Conservation (phyloP, 768 basidiomycete genomes). For the Dioszegia aurantiaca region DNA sequence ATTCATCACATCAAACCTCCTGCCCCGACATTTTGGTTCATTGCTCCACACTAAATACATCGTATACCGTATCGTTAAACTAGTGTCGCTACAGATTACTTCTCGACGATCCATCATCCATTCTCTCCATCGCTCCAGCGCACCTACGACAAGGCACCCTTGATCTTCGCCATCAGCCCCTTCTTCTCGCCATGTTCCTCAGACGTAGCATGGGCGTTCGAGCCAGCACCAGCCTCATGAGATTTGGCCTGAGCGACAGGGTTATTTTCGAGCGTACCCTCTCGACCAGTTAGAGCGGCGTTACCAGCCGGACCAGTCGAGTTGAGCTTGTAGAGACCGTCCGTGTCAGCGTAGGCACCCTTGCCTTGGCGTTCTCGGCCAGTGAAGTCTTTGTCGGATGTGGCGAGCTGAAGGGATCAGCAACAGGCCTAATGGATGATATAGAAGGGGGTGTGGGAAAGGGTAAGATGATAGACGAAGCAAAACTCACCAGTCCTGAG, state of each 20-base stretch:
- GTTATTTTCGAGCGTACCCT: slow-evolving; percentile 33
- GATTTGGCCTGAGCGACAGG: slow-evolving; percentile 37
- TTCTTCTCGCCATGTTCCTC: slow-evolving; percentile 17
- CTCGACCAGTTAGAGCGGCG: slow-evolving; percentile 43
- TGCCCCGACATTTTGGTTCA: too few relatives aligned
- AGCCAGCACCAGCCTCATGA: neutral
- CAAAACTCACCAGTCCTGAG: slow-evolving; percentile 6
- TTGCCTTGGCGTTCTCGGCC: slow-evolving; percentile 30
- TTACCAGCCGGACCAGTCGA: slow-evolving; percentile 31
- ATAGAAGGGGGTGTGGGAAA: neutral
- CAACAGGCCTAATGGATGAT: neutral
- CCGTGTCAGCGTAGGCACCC: slow-evolving; percentile 37
- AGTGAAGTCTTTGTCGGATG: slow-evolving; percentile 40
- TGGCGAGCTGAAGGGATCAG: slow-evolving; percentile 27
- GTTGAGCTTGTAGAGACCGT: slow-evolving; percentile 34
- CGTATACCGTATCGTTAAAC: too few relatives aligned
- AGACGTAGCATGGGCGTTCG: neutral
- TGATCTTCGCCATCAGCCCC: slow-evolving; percentile 32
- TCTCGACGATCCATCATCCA: too few relatives aligned
- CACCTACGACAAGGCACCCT: slow-evolving; percentile 18
- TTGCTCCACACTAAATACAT: too few relatives aligned
- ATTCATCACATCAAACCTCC: too few relatives aligned
- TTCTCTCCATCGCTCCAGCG: neutral
- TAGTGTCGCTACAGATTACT: slow-evolving; percentile 2
- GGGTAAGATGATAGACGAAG: neutral